Conservation (phyloP, 1,284 basidiomycete species). For the Erythrobasidium hasegawianum region DNA sequence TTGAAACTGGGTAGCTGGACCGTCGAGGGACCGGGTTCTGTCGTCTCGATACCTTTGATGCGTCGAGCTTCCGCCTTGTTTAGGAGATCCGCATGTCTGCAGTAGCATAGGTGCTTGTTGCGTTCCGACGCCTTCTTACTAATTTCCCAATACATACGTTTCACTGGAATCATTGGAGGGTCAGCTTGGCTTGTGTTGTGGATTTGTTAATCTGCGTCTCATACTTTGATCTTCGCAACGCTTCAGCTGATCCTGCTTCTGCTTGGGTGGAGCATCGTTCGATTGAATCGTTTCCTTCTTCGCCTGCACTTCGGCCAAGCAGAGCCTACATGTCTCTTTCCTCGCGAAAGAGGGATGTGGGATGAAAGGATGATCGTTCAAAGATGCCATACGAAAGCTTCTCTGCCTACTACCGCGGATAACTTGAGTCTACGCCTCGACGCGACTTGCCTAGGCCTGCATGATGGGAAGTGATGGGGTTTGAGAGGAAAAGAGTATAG, state of each 20-base stretch:
- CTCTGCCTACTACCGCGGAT: background rate
- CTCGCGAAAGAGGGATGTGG: constrained; percentile 1
- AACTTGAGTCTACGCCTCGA: background rate
- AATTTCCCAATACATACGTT: constrained; percentile 17
- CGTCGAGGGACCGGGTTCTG: too few relatives aligned
- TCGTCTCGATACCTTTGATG: too few relatives aligned
- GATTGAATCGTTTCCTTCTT: constrained; percentile 3
- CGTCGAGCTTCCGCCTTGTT: background rate
- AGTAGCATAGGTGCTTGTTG: constrained; percentile 2
- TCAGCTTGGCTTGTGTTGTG: background rate
- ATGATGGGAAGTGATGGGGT: too few relatives aligned
- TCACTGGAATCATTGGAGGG: constrained; percentile 3
- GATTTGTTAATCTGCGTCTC: background rate
- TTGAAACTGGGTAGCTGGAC: too few relatives aligned
- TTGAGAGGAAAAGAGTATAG: too few relatives aligned
- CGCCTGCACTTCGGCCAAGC: constrained; percentile 3
- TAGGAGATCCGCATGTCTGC: background rate
- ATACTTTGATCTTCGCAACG: constrained; percentile 20
- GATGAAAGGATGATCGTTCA: background rate
- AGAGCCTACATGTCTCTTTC: constrained; percentile 29
- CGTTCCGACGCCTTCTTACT: constrained; percentile 5
- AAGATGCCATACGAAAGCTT: background rate
- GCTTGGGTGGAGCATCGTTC: background rate
- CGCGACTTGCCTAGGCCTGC: background rate
- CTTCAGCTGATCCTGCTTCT: constrained; percentile 8